Evolutionary conservation across 805 yeast species (phyloP), one percentile per base, ranked within the genome.

Genomic region (Candida morakotiae): DNA sequence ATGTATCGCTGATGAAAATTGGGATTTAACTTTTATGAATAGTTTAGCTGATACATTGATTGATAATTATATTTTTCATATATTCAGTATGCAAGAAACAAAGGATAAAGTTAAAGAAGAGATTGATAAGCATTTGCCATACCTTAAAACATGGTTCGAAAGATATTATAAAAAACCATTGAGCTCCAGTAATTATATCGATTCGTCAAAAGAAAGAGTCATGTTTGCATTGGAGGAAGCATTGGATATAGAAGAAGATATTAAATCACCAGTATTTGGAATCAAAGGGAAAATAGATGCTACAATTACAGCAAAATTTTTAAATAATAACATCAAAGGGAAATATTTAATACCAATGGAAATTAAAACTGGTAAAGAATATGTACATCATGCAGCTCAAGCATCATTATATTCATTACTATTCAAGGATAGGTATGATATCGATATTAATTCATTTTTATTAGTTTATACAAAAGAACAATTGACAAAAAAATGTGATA

Each of bases 181-280:
- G 14, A 22, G 45, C 3, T 44, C 41, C n/a, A 31, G 39, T 17
- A 43, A 31, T 15, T 38, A 49, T 42, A 30, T 62, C 11, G 62
- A 60, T 9, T 45, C 48, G 21, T 36, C 46, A 16, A 54, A 49
- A n/a, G 59, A 60, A 16, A 55, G 60, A 10, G 56, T 73, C 1
- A 60, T 61, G 9, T 65, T 80, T 28, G 67, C 81, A 0, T 78
- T 84, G 0, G 66, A 76, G 11, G 79, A 81, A 40, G 74, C 88
- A 7, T 64, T 87, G 23, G 96, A 86, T 51, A 77, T 87, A 8
- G 99, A 93, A 58, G 97, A 93, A 51, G 84, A 81, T 48, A 81
- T 93, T 10, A 81, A 95, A 87, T 87, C 97, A 0, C 95, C 97
- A 0, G 73, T 77, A 53, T 88, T 75, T 62, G 99, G 99, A 0